These are phyloP conservation scores for Saccharomyces paradoxus DNA, from an alignment of 805 yeast species.

Conservation along the genomic window DNA sequence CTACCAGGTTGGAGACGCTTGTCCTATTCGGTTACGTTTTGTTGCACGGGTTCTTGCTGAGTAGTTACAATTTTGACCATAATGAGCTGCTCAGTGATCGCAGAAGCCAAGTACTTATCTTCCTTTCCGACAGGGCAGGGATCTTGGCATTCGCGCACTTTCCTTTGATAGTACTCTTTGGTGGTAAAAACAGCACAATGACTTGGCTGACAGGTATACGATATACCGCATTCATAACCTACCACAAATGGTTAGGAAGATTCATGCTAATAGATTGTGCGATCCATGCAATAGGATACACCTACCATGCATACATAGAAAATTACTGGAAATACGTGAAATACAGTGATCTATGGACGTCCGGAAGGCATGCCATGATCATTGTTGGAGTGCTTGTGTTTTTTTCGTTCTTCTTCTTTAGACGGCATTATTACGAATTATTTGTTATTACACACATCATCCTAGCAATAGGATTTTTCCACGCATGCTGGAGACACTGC, in stretches of 20 bases:
- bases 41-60: conserved; percentile 9
- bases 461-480: conserved; percentile 32
- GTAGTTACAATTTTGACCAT: not conserved
- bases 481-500: conserved; percentile 39
- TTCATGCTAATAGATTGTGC: conserved; percentile 28
- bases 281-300: conserved; percentile 32
- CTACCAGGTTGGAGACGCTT: conserved; percentile 18
- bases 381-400: conserved; percentile 22
- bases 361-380: conserved; percentile 33
- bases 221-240: conserved; percentile 48
- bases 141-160: conserved; percentile 34
- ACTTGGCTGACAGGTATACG: conserved; percentile 51
- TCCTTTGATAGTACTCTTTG: conserved; percentile 50
- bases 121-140: conserved; percentile 37
- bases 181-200: conserved; percentile 62
- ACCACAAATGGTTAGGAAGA: conserved; percentile 49
- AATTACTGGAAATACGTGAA: conserved; percentile 2
- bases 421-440: conserved; percentile 34
- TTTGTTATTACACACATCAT: conserved; percentile 36
- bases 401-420: conserved; percentile 19
- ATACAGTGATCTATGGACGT: conserved; percentile 26
- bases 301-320: conserved; percentile 22
- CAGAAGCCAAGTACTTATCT: conserved; percentile 9
- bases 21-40: conserved; percentile 13
- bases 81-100: not conserved